phyloP scores from a whole-genome alignment of 805 yeast species.

The Lipomyces lipofer region DNA sequence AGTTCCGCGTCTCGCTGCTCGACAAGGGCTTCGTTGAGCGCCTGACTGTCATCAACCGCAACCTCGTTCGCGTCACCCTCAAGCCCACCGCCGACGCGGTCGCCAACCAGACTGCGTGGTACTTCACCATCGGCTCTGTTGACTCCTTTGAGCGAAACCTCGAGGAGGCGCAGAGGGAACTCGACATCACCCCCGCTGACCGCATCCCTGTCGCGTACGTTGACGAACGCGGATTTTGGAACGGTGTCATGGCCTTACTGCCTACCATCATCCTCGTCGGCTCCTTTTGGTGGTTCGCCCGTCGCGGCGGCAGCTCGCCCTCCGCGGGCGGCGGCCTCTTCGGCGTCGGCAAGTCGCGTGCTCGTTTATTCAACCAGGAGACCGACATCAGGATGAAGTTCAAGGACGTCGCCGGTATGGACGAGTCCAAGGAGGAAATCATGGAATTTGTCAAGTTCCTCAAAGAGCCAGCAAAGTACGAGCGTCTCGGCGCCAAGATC shows the following conservation, averaged over 20 bases:
- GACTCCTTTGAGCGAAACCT: constrained; percentile 83
- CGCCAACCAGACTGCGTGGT: constrained; percentile 42
- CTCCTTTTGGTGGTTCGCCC: constrained; percentile 80
- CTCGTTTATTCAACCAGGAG: constrained; percentile 87
- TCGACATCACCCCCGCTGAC: constrained; percentile 58
- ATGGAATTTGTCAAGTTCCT: constrained; percentile 96
- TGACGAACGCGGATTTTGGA: constrained; percentile 65
- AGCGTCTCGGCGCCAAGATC: constrained; percentile 90
- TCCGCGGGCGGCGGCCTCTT: constrained; percentile 77
- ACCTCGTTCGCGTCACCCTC: constrained; percentile 69
- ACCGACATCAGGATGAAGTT: constrained; percentile 86
- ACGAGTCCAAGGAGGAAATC: constrained; percentile 94
- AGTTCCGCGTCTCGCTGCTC: constrained; percentile 72
- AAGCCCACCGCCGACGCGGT: constrained; percentile 54
- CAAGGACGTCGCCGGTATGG: constrained; percentile 95
- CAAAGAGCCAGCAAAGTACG: constrained; percentile 87
- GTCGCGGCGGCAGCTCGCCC: constrained; percentile 57
- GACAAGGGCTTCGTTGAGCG: constrained; percentile 75
- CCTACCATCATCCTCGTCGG: constrained; percentile 91
- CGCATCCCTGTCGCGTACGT: constrained; percentile 81
- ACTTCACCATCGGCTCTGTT: constrained; percentile 83
- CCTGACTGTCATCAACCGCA: constrained; percentile 73
- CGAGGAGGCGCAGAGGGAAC: constrained; percentile 70
- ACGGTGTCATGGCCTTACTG: constrained; percentile 66
- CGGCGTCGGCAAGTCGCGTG: constrained; percentile 79